phyloP scores from a whole-genome alignment of 768 basidiomycete genomes.

The Pleurotus citrinopileatus region DNA sequence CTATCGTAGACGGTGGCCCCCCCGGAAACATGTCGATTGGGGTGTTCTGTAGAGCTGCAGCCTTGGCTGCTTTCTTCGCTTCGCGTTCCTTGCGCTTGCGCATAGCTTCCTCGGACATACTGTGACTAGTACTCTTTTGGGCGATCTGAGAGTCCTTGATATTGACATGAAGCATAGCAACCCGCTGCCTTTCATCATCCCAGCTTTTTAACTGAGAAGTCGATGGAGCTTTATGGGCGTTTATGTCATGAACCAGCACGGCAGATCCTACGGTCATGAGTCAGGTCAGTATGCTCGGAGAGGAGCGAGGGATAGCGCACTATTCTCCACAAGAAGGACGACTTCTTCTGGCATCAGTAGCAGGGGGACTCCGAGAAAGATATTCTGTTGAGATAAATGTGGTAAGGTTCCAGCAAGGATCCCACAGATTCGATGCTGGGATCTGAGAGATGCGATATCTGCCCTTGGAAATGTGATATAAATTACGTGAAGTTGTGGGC shows the following conservation, averaged over 20 bases:
- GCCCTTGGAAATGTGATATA: slow-evolving; percentile 13
- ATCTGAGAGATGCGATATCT: slow-evolving; percentile 83
- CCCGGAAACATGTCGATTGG: slow-evolving; percentile 10
- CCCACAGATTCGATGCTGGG: slow-evolving; percentile 80
- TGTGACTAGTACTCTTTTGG: slow-evolving; percentile 26
- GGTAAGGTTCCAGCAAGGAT: slow-evolving; percentile 89
- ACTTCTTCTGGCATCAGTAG: slow-evolving; percentile 90
- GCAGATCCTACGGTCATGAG: slow-evolving; percentile 57
- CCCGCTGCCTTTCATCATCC: slow-evolving; percentile 46
- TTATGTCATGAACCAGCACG: slow-evolving; percentile 69
- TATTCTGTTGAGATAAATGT: slow-evolving; percentile 93
- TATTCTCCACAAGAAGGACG: slow-evolving; percentile 79
- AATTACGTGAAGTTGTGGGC: background rate
- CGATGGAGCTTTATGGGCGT: slow-evolving; percentile 51
- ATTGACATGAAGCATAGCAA: slow-evolving; percentile 48
- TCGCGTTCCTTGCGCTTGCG: slow-evolving; percentile 73
- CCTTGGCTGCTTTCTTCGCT: slow-evolving; percentile 29
- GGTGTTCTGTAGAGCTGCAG: slow-evolving; percentile 1
- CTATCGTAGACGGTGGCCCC: background rate
- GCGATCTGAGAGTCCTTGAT: slow-evolving; percentile 48
- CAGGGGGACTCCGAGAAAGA: slow-evolving; percentile 91
- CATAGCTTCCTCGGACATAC: slow-evolving; percentile 60
- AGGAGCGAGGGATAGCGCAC: slow-evolving; percentile 35
- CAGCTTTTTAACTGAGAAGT: slow-evolving; percentile 47
- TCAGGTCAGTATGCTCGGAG: slow-evolving; percentile 11